phyloP scores from a whole-genome alignment of 257 asterid species.

The Fraxinus cuspidata region DNA sequence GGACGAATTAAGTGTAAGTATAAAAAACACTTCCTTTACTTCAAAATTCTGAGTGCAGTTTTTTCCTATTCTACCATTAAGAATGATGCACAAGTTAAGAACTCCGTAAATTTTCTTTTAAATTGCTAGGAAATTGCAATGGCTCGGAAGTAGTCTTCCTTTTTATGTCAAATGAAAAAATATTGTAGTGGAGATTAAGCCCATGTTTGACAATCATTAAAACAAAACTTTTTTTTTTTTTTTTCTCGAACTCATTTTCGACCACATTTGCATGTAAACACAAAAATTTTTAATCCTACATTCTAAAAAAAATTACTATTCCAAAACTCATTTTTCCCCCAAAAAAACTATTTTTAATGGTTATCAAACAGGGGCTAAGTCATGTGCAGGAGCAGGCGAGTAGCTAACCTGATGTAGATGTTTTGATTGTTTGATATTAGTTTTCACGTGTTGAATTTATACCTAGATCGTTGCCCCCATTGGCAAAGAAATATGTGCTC shows the following conservation, averaged over 20 bases:
- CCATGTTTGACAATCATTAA: background rate
- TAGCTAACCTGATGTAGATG: background rate
- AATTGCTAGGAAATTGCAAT: background rate
- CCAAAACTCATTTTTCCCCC: background rate
- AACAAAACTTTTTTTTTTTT: no score
- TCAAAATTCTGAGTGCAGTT: background rate
- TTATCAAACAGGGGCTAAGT: background rate
- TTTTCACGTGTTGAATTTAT: constrained; percentile 16
- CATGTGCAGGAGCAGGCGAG: background rate
- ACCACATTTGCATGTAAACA: background rate
- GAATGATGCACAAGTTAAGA: background rate
- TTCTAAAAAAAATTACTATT: no score
- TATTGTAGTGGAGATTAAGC: background rate
- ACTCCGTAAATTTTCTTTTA: background rate
- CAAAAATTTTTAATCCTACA: background rate
- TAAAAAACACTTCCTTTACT: background rate
- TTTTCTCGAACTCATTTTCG: background rate
- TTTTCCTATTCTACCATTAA: background rate
- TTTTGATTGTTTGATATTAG: background rate
- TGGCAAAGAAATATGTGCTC: constrained; percentile 90
- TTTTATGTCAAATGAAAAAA: background rate
- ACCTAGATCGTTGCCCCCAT: constrained; percentile 84
- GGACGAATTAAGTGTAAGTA: background rate
- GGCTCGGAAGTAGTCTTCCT: background rate
- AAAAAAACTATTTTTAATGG: no score